Evolutionary conservation across 1,139 yeast genomes (phyloP), one percentile per base, ranked within the genome.

Genomic region (Starmera stellimalicola): DNA sequence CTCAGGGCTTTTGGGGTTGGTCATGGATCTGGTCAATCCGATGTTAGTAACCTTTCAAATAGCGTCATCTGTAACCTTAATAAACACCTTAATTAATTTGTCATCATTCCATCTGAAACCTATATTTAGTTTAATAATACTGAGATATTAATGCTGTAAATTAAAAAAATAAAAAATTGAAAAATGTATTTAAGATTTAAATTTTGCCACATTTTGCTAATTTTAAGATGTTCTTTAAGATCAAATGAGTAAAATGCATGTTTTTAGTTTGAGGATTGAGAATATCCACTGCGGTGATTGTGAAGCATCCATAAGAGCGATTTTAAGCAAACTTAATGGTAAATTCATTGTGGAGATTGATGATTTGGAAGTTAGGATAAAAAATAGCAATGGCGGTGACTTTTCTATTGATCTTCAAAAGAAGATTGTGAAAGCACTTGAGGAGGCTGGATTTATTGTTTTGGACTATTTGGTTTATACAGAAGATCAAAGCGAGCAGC

Each of bases 281-380:
- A 72, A 73, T 40, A 57, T 73, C 19, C 80, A 74, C 45, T 74
- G 80, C 46, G 57, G 54, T 9, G 66, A 65, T 29, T 73, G 79
- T 47, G 71, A 64, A 40, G 40, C 45, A 1, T 51, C 65, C 2
- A 57, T 73, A 28, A 37, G 48, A n/a, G 37, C 39, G 9, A 38
- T 51, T 1, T 38, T 63, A 12, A 11, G 34, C 37, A n/a, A 23
- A 18, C 7, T 23, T 19, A 6, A 26, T 23, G 16, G 12, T 16
- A 41, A 31, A 33, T 41, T 35, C 36, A 35, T 33, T 26, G 36
- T 46, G 28, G 27, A 42, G 26, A 35, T 50, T n/a, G 41, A 36
- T 16, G 39, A 37, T 26, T 36, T 34, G 16, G 39, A 37, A 23
- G 33, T 41, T 16, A 20, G 23, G 6, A 30, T 39, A 4, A 19